Conservation (phyloP, 495 filamentous ascomycete species). For the Tuber indicum region DNA sequence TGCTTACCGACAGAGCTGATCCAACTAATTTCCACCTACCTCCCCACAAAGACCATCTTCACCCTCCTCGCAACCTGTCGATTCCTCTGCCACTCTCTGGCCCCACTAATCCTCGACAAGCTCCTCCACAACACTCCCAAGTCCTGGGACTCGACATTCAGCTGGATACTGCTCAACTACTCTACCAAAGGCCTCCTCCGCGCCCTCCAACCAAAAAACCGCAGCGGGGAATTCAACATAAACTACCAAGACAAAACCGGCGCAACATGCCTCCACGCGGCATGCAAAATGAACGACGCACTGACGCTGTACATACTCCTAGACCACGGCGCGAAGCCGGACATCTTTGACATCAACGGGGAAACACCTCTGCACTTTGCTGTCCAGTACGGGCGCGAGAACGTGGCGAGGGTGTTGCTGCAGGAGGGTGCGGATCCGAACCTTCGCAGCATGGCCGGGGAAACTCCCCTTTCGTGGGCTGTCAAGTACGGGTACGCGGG, state of each 20-base stretch:
- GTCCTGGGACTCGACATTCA: neutral
- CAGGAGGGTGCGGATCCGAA: neutral
- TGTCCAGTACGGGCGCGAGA: constrained; percentile 11
- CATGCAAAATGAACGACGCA: neutral
- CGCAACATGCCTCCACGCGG: neutral
- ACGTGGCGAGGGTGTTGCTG: neutral
- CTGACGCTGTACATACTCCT: neutral
- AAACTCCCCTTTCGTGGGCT: neutral
- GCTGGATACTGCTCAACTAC: neutral
- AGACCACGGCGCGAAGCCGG: constrained; percentile 7
- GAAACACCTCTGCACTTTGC: constrained; percentile 8
- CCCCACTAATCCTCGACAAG: neutral
- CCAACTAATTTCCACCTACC: neutral
- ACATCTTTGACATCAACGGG: constrained; percentile 3
- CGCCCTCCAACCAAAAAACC: neutral
- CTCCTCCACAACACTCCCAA: neutral
- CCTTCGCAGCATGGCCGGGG: neutral
- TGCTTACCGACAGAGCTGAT: neutral
- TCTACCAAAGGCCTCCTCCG: neutral
- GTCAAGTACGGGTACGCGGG: neutral
- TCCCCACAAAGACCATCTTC: neutral
- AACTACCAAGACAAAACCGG: neutral
- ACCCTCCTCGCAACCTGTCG: neutral
- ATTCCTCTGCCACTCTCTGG: neutral
- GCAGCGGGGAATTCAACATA: neutral